phyloP scores from a whole-genome alignment of 352 stramenopile species.

The Pythium insidiosum region DNA sequence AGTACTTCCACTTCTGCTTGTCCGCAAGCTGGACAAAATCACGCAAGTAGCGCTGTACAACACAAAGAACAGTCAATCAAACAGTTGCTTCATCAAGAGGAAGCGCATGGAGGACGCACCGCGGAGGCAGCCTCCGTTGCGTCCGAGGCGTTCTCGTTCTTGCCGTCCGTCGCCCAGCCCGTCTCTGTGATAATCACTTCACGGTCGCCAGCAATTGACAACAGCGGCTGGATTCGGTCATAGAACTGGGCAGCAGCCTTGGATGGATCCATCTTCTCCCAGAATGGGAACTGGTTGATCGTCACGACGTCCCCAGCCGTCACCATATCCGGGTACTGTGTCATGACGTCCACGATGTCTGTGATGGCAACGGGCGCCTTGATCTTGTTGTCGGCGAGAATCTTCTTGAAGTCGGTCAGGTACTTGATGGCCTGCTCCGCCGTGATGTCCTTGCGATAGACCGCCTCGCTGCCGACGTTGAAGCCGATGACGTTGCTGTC shows the following conservation, averaged over 20 bases:
- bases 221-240: constrained; percentile 55
- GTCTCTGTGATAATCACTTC: constrained; percentile 81
- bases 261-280: constrained; percentile 51
- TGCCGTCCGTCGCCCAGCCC: constrained; percentile 62
- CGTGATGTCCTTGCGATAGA: constrained; percentile 75
- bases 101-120: constrained; percentile 20
- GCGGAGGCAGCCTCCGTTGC: constrained; percentile 44
- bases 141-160: constrained; percentile 49
- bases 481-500: constrained; percentile 78
- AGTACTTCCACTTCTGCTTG: constrained; percentile 73
- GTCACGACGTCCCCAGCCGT: constrained; percentile 70
- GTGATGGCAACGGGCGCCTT: constrained; percentile 62
- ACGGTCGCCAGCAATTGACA: constrained; percentile 55
- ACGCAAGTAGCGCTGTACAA: constrained; percentile 51
- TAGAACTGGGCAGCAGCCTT: constrained; percentile 67
- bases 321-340: constrained; percentile 71
- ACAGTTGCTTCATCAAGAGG: too few relatives aligned
- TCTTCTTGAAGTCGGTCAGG: constrained; percentile 65
- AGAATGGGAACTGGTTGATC: constrained; percentile 84
- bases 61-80: neutral
- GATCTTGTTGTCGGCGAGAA: constrained; percentile 50
- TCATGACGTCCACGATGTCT: constrained; percentile 75
- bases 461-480: constrained; percentile 75
- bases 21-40: constrained; percentile 68
- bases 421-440: constrained; percentile 60